Base-by-base conservation (phyloP, 208 protist species). In the Acanthamoeba lenticulata region DNA sequence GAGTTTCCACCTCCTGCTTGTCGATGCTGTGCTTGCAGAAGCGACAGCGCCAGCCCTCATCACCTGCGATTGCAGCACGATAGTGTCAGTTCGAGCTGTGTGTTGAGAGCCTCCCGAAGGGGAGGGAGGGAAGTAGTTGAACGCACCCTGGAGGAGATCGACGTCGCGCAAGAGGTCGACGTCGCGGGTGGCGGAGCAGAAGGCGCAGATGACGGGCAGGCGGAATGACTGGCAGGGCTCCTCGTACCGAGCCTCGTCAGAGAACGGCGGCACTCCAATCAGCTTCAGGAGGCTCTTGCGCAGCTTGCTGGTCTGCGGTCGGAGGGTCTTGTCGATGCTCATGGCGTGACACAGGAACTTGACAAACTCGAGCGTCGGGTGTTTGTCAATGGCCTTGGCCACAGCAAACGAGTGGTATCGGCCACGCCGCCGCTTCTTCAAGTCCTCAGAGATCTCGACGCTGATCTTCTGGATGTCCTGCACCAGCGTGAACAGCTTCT, bases 311-410 rank as follows among this genome's bases (percentile, higher is more conserved):
- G 6, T 97, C 79, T 97, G 60, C 21, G 32, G 36, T 40, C 77
- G n/a, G 1, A 98, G 52, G 3, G 74, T 60, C 60, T 42, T 72
- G 93, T 98, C 95, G 21, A 98, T 62, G 17, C 34, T 86, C 2
- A 98, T 69, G 4, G 96, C 72, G 11, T 97, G 94, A 55, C 90
- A 97, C 2, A 98, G 42, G 29, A 81, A 95, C 77, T 97, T 98
- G 19, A 96, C 67, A 90, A 97, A 97, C 65, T 97, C 95, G 6
- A 94, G 44, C 0, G 90, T 67, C 4, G 72, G 65, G 52, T 94
- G 81, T 19, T 34, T 86, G 67, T 94, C 47, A 74, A 92, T 92
- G 65, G 55, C 86, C 60, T 69, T 79, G n/a, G 86, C 69, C 6
- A 79, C 55, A 21, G 86, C 86, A 0, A 92, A 92, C 13, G 86